Conservation (phyloP, 371 early-diverging fungal genomes). For the Syncephalis fuscata region DNA sequence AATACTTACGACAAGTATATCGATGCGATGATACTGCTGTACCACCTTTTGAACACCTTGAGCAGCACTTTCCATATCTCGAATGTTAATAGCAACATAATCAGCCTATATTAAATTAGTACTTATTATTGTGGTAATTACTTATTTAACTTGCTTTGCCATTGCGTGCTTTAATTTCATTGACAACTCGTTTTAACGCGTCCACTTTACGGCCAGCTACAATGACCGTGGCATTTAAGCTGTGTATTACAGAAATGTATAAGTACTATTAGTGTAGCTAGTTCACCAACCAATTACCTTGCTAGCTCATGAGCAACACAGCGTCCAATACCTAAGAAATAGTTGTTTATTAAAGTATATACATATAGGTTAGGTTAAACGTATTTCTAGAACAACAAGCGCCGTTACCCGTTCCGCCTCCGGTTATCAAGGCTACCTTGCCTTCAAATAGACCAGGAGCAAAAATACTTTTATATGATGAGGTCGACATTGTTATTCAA, state of each 20-base stretch:
- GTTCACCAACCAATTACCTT: slow-evolving; percentile 7
- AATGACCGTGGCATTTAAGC: slow-evolving; percentile 28
- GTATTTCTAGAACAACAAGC: no score
- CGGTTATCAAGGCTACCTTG: slow-evolving; percentile 17
- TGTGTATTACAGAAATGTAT: neutral
- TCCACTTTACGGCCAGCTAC: slow-evolving; percentile 23
- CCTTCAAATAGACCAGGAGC: slow-evolving; percentile 16
- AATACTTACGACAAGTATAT: slow-evolving; percentile 18
- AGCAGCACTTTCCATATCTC: slow-evolving; percentile 14
- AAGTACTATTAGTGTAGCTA: neutral
- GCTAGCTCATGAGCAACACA: slow-evolving; percentile 27
- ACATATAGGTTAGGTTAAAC: neutral
- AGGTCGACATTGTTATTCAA: no score
- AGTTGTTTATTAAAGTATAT: neutral
- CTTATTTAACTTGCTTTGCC: slow-evolving; percentile 15
- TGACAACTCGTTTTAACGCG: slow-evolving; percentile 10
- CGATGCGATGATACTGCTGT: slow-evolving; percentile 17
- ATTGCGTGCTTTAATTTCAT: slow-evolving; percentile 17
- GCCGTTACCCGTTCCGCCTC: slow-evolving; percentile 23
- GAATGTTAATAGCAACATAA: slow-evolving; percentile 16
- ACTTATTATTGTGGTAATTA: no score
- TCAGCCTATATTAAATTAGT: no score
- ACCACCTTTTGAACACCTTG: slow-evolving; percentile 15
- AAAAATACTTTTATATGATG: slow-evolving; percentile 16
- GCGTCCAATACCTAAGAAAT: slow-evolving; percentile 22